These are phyloP conservation scores for Hondaea fermentalgiana DNA, from an alignment of 108 stramenopile genomes.

Conservation along the genomic window DNA sequence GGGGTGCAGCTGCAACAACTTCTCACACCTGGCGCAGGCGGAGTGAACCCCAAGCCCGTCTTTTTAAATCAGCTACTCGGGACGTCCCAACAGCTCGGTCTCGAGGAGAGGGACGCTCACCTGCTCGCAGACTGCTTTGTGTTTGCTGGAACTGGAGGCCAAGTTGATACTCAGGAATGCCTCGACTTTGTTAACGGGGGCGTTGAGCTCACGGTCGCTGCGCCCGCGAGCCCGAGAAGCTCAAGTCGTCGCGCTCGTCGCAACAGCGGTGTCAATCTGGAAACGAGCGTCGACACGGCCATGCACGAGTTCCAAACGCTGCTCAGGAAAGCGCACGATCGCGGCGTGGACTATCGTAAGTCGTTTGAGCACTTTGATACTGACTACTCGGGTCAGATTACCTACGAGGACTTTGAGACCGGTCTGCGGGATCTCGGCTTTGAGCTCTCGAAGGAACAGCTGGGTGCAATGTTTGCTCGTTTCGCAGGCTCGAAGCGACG, in stretches of 20 bases:
- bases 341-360: not conserved
- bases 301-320: not conserved
- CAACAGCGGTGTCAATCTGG: not conserved
- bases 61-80: not conserved
- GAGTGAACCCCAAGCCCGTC: not conserved
- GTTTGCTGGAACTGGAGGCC: not conserved
- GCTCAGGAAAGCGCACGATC: not conserved
- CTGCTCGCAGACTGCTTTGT: not conserved
- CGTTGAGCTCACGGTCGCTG: not conserved
- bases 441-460: not conserved
- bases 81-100: not conserved
- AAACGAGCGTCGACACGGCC: not conserved
- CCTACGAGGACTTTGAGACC: not conserved
- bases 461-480: not conserved
- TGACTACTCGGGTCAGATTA: not conserved
- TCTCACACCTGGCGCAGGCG: not conserved
- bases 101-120: not conserved
- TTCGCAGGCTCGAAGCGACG: not conserved
- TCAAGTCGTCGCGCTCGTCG: not conserved
- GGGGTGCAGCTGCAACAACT: not conserved
- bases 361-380: conserved; percentile 12
- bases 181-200: not conserved
- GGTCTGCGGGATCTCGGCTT: conserved; percentile 1
- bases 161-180: not conserved
- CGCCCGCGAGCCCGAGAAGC: not conserved